phyloP scores from a whole-genome alignment of 139 green algal genomes.

The Chlorella ohadii region DNA sequence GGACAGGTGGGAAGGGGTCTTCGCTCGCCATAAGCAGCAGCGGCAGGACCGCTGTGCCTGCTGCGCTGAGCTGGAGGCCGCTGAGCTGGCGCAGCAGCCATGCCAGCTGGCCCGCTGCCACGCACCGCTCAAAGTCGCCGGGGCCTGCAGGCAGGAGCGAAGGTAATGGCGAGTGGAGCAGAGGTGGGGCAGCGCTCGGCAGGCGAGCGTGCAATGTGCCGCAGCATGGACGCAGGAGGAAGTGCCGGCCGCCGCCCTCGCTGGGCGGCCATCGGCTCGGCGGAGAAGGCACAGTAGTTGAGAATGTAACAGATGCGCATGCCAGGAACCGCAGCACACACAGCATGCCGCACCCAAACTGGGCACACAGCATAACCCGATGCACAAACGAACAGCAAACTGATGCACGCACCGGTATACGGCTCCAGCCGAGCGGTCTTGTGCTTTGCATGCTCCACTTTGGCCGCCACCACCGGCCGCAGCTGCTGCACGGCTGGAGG shows the following conservation, averaged over 20 bases:
- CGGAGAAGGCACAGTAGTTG: too few relatives aligned
- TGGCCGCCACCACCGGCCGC: slow-evolving; percentile 4
- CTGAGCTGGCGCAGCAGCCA: slow-evolving; percentile 25
- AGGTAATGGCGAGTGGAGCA: neutral
- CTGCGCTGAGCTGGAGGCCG: neutral
- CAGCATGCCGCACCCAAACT: too few relatives aligned
- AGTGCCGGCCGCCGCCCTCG: too few relatives aligned
- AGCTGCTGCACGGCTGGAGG: neutral
- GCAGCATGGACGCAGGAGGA: too few relatives aligned
- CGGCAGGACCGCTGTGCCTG: neutral
- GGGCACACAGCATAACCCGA: too few relatives aligned
- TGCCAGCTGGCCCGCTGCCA: slow-evolving; percentile 15
- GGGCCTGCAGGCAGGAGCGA: neutral
- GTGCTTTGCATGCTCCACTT: slow-evolving; percentile 8
- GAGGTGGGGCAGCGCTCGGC: neutral
- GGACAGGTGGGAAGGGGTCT: slow-evolving; percentile 3
- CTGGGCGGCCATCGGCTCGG: too few relatives aligned
- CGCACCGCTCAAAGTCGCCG: slow-evolving; percentile 10
- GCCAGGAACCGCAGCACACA: too few relatives aligned
- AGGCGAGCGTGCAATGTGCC: too few relatives aligned
- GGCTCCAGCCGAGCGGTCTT: slow-evolving; percentile 8
- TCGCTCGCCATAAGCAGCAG: neutral
- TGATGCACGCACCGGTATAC: neutral
- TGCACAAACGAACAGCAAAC: neutral
- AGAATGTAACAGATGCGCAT: too few relatives aligned